phyloP scores from a whole-genome alignment of 2,329 filamentous ascomycete species.

The Dissoconium aciculare region DNA sequence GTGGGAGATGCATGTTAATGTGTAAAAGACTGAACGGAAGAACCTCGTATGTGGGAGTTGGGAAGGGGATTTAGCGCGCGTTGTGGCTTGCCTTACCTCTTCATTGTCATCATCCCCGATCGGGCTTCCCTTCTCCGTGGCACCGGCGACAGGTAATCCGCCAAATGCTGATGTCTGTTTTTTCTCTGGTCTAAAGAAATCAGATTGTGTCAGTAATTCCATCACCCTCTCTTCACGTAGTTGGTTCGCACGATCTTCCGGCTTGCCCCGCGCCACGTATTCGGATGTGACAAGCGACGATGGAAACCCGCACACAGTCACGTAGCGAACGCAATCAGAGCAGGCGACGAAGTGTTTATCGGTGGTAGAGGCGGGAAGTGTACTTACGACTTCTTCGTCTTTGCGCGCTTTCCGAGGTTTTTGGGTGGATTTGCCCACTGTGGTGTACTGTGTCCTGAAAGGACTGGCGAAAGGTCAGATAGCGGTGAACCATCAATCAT shows the following conservation, averaged over 20 bases:
- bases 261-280: too few species aligned
- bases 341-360: too few species aligned
- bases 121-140: slow-evolving; percentile 47
- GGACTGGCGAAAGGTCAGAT: slow-evolving; percentile 20
- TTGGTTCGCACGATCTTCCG: too few species aligned
- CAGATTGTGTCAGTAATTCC: too few species aligned
- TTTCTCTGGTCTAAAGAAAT: slow-evolving; percentile 57
- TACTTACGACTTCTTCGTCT: slow-evolving; percentile 28
- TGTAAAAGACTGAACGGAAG: too few species aligned
- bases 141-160: slow-evolving; percentile 50
- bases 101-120: slow-evolving; percentile 44
- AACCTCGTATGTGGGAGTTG: slow-evolving; percentile 26
- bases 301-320: too few species aligned
- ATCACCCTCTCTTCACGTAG: too few species aligned
- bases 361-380: slow-evolving; percentile 4
- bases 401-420: slow-evolving; percentile 22
- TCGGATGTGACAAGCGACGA: too few species aligned
- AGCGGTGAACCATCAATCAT: slow-evolving; percentile 22
- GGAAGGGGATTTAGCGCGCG: slow-evolving; percentile 21
- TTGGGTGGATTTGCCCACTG: slow-evolving; percentile 12
- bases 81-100: slow-evolving; percentile 34
- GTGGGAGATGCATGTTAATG: slow-evolving; percentile 22
- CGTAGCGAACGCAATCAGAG: too few species aligned
- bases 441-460: slow-evolving; percentile 20
- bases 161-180: slow-evolving; percentile 55